Evolutionary conservation across 345 rosid genomes (phyloP), one percentile per base, ranked within the genome.

Genomic region (Sisymbrium irio): DNA sequence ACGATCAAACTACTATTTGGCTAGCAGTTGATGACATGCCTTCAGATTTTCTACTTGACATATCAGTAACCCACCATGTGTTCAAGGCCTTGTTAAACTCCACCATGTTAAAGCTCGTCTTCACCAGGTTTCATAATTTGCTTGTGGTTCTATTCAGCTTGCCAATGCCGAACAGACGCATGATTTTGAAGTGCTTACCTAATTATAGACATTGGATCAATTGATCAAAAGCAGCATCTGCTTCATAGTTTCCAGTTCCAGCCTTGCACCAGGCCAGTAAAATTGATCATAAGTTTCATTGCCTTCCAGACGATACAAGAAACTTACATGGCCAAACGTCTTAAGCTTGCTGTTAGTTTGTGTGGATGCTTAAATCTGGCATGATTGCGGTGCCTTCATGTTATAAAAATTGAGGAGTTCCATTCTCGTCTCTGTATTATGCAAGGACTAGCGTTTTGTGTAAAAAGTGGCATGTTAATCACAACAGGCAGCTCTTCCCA

Each of bases 11-110:
- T 44, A n/a, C 10, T 54, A 32, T 25, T 49, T 28, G 27, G 67
- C 35, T 25, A 74, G 72, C 60, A 65, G 77, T 72, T 41, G 63
- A 19, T 62, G 15, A n/a, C 35, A 62, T 70, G 4, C 51, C 44
- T 47, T 20, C 65, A 36, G 41, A 62, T 17, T 27, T 37, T 62
- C 63, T 9, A 22, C n/a, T 32, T 53, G 61, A 36, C 37, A 35
- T 45, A 12, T 45, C 41, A 57, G 46, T 55, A 27, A 65, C 13
- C 30, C n/a, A 56, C 37, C 59, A 65, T 36, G 41, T 19, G 22
- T 15, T 64, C 41, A 10, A 57, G 41, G 68, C 67, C 13, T 27
- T 60, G 50, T 46, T 9, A 17, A 30, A 12, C 7, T 50, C 20
- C 25, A 10, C 12, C 63, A 27, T 17, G 11, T 45, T 17, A 17